These are phyloP conservation scores for Medicago ruthenica DNA, from an alignment of 306 rosid species.

Conservation along the genomic window DNA sequence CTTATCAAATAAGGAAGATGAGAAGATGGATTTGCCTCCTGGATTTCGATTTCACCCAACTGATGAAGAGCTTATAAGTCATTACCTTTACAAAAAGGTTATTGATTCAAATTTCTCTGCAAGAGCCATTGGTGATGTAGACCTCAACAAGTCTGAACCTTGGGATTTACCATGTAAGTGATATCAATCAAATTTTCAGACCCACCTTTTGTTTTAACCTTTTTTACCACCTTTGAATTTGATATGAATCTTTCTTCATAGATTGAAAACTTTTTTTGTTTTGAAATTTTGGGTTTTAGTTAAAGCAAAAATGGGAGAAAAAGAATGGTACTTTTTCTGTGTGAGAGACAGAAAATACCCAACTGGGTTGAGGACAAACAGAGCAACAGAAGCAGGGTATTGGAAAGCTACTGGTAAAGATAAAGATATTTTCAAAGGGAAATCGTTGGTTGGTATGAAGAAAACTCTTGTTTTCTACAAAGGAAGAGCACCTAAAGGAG, in stretches of 20 bases:
- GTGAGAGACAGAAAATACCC: slow-evolving; percentile 93
- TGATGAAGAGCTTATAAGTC: slow-evolving; percentile 95
- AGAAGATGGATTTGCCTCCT: slow-evolving; percentile 73
- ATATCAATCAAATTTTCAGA: not conserved
- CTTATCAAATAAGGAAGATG: slow-evolving; percentile 49
- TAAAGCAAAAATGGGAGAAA: slow-evolving; percentile 97
- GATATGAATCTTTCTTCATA: not conserved
- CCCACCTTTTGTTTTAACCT: not conserved
- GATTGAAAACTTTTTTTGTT: not conserved
- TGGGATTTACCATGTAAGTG: slow-evolving; percentile 94
- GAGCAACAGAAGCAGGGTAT: slow-evolving; percentile 94
- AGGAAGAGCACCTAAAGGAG: slow-evolving; percentile 99
- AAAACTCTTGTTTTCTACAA: slow-evolving; percentile 90
- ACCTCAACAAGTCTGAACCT: slow-evolving; percentile 95
- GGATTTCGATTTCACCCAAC: slow-evolving; percentile 97
- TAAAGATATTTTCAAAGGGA: slow-evolving; percentile 82
- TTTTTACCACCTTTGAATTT: not conserved
- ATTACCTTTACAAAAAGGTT: slow-evolving; percentile 74
- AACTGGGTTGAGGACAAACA: slow-evolving; percentile 91
- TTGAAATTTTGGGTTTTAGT: slow-evolving; percentile 46
- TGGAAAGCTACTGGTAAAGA: slow-evolving; percentile 99
- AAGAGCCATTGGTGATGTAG: slow-evolving; percentile 91
- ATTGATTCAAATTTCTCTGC: slow-evolving; percentile 61
- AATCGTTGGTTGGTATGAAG: slow-evolving; percentile 93
- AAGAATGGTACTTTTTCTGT: slow-evolving; percentile 98